phyloP scores from a whole-genome alignment of 2,329 filamentous ascomycete species.

The Phialophora expanda region DNA sequence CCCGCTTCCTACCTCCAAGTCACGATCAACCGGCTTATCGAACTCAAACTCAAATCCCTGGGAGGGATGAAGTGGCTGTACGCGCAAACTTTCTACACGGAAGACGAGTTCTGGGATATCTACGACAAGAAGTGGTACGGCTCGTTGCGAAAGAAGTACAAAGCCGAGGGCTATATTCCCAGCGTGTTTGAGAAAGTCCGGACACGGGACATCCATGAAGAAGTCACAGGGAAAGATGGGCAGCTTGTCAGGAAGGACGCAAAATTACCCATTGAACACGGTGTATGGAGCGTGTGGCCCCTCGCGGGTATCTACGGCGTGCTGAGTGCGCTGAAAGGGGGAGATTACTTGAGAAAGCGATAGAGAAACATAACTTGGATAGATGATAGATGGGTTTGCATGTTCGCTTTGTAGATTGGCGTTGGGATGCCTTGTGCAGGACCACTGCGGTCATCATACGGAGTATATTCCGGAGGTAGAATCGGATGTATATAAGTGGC shows the following conservation, averaged over 20 bases:
- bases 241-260: constrained; percentile 4
- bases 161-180: constrained; percentile 44
- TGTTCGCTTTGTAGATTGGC: neutral
- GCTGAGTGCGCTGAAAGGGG: constrained; percentile 35
- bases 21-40: constrained; percentile 72
- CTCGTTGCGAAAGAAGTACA: constrained; percentile 47
- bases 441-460: neutral
- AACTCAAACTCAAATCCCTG: constrained; percentile 70
- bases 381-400: constrained; percentile 4
- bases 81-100: constrained; percentile 81
- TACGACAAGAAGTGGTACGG: constrained; percentile 50
- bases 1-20: constrained; percentile 64
- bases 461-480: neutral
- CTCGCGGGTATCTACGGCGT: constrained; percentile 37
- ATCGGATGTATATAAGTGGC: neutral
- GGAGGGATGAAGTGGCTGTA: constrained; percentile 87
- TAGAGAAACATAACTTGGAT: constrained; percentile 37
- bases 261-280: constrained; percentile 29
- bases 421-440: neutral
- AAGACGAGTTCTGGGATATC: constrained; percentile 55
- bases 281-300: constrained; percentile 37
- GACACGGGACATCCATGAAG: constrained; percentile 23
- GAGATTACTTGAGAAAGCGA: constrained; percentile 38
- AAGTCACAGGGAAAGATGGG: constrained; percentile 43
- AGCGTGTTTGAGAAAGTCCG: constrained; percentile 48